Evolutionary conservation across 345 rosid genomes (phyloP).

Genomic region (Gossypium arboreum): DNA sequence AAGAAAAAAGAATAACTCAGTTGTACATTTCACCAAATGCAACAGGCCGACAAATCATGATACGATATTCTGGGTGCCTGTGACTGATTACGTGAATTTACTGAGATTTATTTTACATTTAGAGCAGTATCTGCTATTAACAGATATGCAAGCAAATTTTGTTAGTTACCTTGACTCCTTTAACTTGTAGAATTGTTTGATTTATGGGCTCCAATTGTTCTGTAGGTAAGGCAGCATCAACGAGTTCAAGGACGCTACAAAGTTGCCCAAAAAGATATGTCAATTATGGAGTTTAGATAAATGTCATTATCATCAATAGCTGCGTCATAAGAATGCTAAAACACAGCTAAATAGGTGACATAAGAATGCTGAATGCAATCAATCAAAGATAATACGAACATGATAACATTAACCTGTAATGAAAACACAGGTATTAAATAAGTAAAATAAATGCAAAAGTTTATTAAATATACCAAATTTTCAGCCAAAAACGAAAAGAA

Average conservation of each 20-base stretch:
- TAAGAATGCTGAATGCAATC: background rate
- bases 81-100: background rate
- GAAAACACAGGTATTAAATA: background rate
- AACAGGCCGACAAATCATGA: background rate
- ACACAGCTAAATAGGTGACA: background rate
- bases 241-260: slow-evolving; percentile 80
- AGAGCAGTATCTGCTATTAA: background rate
- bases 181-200: slow-evolving; percentile 66
- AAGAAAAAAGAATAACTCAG: background rate
- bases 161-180: slow-evolving; percentile 67
- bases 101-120: background rate
- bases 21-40: background rate
- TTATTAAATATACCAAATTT: too few species aligned
- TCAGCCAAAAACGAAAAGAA: too few species aligned
- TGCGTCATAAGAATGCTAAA: background rate
- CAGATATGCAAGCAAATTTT: background rate
- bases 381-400: background rate
- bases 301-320: background rate
- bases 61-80: background rate
- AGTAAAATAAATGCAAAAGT: background rate
- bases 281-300: slow-evolving; percentile 8
- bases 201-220: slow-evolving; percentile 64
- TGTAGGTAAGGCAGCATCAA: slow-evolving; percentile 86
- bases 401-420: background rate
- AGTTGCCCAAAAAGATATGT: slow-evolving; percentile 22